Evolutionary conservation across 768 basidiomycete genomes (phyloP).

Genomic region (Suillus fuscotomentosus): DNA sequence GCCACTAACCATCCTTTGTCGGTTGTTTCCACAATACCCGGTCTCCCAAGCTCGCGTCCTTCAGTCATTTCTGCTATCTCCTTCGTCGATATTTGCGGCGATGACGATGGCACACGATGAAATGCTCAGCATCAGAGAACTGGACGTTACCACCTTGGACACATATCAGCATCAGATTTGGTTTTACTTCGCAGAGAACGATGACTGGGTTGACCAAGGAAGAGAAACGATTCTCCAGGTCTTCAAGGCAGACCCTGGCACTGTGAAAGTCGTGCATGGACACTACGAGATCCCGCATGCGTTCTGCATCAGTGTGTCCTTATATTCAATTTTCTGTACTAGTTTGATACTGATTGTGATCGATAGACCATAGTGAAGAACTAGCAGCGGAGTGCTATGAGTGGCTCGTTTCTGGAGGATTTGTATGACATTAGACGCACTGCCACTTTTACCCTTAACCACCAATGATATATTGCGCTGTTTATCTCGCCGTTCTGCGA

Average conservation of each 20-base stretch:
- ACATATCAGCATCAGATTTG: constrained; percentile 38
- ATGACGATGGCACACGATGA: constrained; percentile 67
- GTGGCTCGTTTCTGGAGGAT: constrained; percentile 35
- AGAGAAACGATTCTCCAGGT: constrained; percentile 41
- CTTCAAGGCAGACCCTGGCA: constrained; percentile 34
- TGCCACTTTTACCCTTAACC: background rate
- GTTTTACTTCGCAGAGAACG: constrained; percentile 60
- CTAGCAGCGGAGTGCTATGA: constrained; percentile 47
- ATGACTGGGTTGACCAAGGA: constrained; percentile 70
- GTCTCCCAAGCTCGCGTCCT: constrained; percentile 43
- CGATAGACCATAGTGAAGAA: constrained; percentile 49
- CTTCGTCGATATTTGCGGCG: constrained; percentile 48
- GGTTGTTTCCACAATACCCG: constrained; percentile 54
- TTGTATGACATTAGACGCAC: background rate
- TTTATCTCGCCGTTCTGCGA: background rate
- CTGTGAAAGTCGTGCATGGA: constrained; percentile 42
- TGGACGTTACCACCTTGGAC: constrained; percentile 48
- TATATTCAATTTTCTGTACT: background rate
- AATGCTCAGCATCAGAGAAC: constrained; percentile 56
- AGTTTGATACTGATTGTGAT: constrained; percentile 4
- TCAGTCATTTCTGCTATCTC: constrained; percentile 48
- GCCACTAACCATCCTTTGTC: constrained; percentile 42
- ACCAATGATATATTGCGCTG: background rate
- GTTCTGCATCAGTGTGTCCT: constrained; percentile 66
- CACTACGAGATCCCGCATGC: constrained; percentile 59